Evolutionary conservation across 306 rosid species (phyloP).

Genomic region (Corylus americana): DNA sequence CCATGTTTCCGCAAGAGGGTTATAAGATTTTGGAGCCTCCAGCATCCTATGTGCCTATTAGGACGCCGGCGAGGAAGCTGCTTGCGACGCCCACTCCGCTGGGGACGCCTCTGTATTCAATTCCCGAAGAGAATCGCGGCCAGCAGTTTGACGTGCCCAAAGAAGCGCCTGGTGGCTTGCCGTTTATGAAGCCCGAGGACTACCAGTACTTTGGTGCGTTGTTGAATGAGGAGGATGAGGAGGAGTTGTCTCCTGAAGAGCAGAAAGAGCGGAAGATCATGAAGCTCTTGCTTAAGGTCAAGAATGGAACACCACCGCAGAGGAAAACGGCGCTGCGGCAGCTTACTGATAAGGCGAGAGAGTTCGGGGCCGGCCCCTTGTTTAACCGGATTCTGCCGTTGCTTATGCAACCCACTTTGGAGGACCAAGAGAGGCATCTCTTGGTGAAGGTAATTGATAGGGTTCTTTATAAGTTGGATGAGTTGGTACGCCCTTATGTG

Average conservation of each 20-base stretch:
- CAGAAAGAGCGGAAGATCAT: conserved; percentile 79
- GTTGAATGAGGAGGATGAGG: conserved; percentile 73
- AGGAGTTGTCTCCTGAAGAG: conserved; percentile 67
- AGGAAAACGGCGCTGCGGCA: conserved; percentile 76
- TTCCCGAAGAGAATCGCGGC: conserved; percentile 80
- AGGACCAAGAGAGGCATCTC: conserved; percentile 83
- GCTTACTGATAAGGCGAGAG: conserved; percentile 80
- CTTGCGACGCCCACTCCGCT: conserved; percentile 68
- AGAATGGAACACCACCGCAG: conserved; percentile 76
- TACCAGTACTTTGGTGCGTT: conserved; percentile 73
- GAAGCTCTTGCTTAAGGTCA: conserved; percentile 77
- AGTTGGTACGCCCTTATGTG: conserved; percentile 89
- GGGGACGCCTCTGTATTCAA: conserved; percentile 67
- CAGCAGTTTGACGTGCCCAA: conserved; percentile 79
- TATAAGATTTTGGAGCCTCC: conserved; percentile 78
- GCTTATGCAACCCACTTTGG: conserved; percentile 81
- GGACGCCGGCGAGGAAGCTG: conserved; percentile 78
- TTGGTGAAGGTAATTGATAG: conserved; percentile 84
- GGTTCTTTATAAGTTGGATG: conserved; percentile 92
- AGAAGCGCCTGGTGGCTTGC: conserved; percentile 71
- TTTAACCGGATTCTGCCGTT: conserved; percentile 70
- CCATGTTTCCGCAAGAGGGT: conserved; percentile 77
- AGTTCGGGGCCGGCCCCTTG: conserved; percentile 76
- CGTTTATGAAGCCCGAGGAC: conserved; percentile 80
- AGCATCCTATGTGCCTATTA: conserved; percentile 58